These are phyloP conservation scores for Arabidopsis arenosa DNA, from an alignment of 345 rosid genomes.

Conservation along the genomic window DNA sequence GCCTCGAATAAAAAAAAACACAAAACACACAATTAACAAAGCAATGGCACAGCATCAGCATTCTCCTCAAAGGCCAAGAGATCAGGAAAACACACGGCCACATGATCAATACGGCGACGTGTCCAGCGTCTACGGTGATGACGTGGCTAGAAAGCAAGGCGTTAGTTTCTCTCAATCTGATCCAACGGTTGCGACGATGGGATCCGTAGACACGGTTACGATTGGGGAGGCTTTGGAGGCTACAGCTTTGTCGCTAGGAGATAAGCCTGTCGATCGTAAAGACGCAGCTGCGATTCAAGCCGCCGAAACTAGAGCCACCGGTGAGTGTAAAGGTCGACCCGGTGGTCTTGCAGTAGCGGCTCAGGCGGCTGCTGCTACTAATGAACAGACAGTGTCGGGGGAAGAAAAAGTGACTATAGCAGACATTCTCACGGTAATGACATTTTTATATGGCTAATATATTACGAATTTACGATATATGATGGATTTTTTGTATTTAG, in stretches of 20 bases:
- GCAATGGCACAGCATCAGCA: constrained; percentile 31
- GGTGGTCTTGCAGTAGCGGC: constrained; percentile 57
- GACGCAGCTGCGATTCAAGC: constrained; percentile 64
- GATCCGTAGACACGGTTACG: constrained; percentile 42
- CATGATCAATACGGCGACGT: constrained; percentile 48
- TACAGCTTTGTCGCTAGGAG: constrained; percentile 50
- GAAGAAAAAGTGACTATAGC: constrained; percentile 51
- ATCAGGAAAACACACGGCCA: constrained; percentile 10
- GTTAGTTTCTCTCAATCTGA: constrained; percentile 37
- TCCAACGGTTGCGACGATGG: constrained; percentile 29
- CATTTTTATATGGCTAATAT: not conserved
- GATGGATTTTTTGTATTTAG: too few relatives aligned
- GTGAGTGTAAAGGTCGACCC: constrained; percentile 31
- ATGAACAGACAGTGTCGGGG: constrained; percentile 35
- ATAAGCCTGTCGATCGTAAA: constrained; percentile 58
- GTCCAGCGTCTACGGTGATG: constrained; percentile 48
- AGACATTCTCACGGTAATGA: constrained; percentile 52
- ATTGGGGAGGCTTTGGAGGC: constrained; percentile 67
- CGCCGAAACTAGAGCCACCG: constrained; percentile 57
- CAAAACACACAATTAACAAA: not conserved
- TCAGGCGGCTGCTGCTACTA: constrained; percentile 53
- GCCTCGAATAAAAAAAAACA: not conserved
- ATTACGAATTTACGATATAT: too few relatives aligned
- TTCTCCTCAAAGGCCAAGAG: constrained; percentile 7
- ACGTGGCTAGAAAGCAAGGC: constrained; percentile 35